phyloP scores from a whole-genome alignment of 768 basidiomycete genomes.

The Mycena vulgaris region DNA sequence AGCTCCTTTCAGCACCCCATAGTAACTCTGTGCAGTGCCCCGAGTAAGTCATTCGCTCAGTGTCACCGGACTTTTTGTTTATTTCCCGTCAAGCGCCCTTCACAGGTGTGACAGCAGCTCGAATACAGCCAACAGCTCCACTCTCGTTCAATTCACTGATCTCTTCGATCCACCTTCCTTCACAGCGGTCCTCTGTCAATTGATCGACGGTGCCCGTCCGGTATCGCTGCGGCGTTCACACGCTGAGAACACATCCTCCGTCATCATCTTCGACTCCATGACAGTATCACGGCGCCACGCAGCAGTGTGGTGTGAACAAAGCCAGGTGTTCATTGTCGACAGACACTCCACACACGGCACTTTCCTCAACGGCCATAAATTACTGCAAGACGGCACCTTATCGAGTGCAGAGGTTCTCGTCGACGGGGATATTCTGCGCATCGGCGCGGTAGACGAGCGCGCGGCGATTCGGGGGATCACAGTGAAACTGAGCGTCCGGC shows the following conservation, averaged over 20 bases:
- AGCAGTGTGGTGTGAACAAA: conserved; percentile 8
- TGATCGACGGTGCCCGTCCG: neutral
- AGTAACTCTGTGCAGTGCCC: conserved; percentile 1
- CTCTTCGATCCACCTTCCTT: neutral
- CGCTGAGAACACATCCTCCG: neutral
- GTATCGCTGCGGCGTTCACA: neutral
- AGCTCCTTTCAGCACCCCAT: neutral
- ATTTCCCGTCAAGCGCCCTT: neutral
- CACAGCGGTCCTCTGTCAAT: neutral
- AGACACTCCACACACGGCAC: conserved; percentile 7
- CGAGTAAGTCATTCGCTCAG: neutral
- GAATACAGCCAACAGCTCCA: neutral
- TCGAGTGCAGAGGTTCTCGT: no score
- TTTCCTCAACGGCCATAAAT: neutral
- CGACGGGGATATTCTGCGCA: neutral
- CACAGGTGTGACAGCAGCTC: neutral
- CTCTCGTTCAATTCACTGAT: conserved; percentile 5
- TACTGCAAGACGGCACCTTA: neutral
- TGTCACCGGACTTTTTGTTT: neutral
- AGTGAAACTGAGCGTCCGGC: neutral
- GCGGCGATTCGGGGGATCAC: conserved; percentile 2
- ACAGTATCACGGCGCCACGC: conserved; percentile 5
- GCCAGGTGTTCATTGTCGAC: conserved; percentile 6
- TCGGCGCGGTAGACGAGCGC: neutral
- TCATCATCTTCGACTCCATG: conserved; percentile 6